Evolutionary conservation across 176 grass and related monocot genomes (phyloP), one percentile per base, ranked within the genome.

Genomic region (Calamus simplicifolius): DNA sequence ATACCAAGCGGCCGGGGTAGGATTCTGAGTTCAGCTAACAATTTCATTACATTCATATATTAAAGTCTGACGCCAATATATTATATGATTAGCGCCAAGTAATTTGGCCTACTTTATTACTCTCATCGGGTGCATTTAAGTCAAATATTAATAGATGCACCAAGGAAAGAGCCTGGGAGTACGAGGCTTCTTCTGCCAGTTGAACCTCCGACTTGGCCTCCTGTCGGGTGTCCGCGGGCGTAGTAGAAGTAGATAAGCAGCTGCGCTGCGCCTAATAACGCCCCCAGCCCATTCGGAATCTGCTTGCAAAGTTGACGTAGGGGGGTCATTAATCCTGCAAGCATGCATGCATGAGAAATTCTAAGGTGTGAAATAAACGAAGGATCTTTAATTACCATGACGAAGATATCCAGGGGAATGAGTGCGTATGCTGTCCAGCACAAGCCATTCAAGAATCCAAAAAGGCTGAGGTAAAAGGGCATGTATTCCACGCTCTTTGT

Each of bases 401-500:
- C 28, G 30, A 71, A 85, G 78, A 95, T 38, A 54, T 95, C 89
- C 17, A 89, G 89, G 1, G 65, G 78, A 61, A 95, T 83, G 75
- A 95, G 68, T 1, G 89, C 75, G 43, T 95, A 95, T 52, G 73
- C 18, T 18, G 85, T 85, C 89, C 85, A 95, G 73, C 81, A 89
- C 21, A 62, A 13, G 12, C 77, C 84, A 18, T 94, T 94, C 49
- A 76, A 25, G 56, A 94, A 84, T 63, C 82, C 73, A 38, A 66
- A 63, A 0, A 95, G 16, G 0, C 80, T 87, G 19, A 84, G 64
- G 53, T 57, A 50, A 27, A 95, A 81, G 0, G 77, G 85, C 85
- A 89, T 89, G 77, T 86, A 87, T 77, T 85, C 49, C 49, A 95
- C 86, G 56, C 85, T 95, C 62, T 85, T 95, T 4, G 81, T 83